phyloP scores from a whole-genome alignment of 192 early-diverging fungal species.

The Dimargaris verticillata region DNA sequence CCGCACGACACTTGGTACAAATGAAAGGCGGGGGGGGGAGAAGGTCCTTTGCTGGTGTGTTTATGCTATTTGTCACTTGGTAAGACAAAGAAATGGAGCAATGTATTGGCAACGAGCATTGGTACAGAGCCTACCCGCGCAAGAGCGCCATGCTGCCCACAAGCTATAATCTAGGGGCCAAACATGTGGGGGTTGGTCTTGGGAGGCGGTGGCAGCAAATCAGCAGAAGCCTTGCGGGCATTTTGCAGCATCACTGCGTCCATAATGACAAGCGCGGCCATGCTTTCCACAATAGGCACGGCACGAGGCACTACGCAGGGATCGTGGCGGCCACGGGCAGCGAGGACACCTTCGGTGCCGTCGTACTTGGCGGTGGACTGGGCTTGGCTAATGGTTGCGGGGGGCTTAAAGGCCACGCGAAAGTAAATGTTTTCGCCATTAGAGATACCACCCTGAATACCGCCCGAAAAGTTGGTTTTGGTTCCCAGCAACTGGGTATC shows the following conservation, averaged over 20 bases:
- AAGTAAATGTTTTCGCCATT: slow-evolving; percentile 96
- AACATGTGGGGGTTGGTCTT: not conserved
- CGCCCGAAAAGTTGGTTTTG: slow-evolving; percentile 84
- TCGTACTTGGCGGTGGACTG: slow-evolving; percentile 80
- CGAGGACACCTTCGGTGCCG: slow-evolving; percentile 63
- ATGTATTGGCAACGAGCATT: slow-evolving; percentile 9
- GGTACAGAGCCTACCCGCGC: not conserved
- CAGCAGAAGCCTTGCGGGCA: slow-evolving; percentile 17
- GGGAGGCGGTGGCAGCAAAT: slow-evolving; percentile 11
- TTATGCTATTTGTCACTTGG: too few species aligned
- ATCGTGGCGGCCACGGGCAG: slow-evolving; percentile 89
- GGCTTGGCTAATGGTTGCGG: slow-evolving; percentile 85
- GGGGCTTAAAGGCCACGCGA: slow-evolving; percentile 92
- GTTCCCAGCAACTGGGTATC: slow-evolving; percentile 56
- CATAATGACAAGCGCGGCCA: slow-evolving; percentile 88
- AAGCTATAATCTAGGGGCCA: not conserved
- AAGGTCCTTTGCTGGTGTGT: too few species aligned
- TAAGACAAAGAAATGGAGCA: slow-evolving; percentile 12
- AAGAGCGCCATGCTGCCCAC: not conserved
- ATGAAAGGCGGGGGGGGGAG: too few species aligned
- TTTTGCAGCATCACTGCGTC: slow-evolving; percentile 44
- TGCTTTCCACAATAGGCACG: slow-evolving; percentile 93
- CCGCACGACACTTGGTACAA: too few species aligned
- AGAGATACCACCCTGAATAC: slow-evolving; percentile 92
- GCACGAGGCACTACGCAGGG: slow-evolving; percentile 93